Base-by-base conservation (phyloP, 805 yeast species). In the Priceomyces castillae region DNA sequence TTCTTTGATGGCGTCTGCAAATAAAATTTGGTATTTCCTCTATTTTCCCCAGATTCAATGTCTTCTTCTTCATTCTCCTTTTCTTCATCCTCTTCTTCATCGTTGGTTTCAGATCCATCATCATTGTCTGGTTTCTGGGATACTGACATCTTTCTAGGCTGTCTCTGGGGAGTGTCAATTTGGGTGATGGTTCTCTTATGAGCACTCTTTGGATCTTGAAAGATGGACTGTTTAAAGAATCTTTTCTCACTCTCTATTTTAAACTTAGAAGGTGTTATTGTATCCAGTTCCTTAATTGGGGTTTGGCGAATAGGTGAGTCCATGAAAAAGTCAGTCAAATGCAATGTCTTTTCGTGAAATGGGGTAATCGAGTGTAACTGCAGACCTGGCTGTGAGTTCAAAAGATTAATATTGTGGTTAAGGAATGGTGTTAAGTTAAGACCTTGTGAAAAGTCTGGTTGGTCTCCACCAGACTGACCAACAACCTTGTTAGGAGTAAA, bases 371-470 rank as follows among this genome's bases (percentile, higher is more conserved):
- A 61, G 36, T 52, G 57, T 36, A 63, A 47, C 20, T 57, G 61
- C 23, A 51, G 43, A 30, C 18, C 39, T 6, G 47, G 40, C 4
- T 40, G 41, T 20, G 54, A 46, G 41, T 54, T 56, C 38, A 57
- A 43, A 34, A 62, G 50, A 40, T 62, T 64, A 11, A 54, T 39
- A 43, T 57, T 59, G 43, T 69, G 73, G 37, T 68, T 65, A 38
- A 69, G 54, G 40, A 69, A 71, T 3, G 76, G 76, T 10, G 76
- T 71, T 40, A 71, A 57, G 47, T 66, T 68, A 38, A 71, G 54
- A 12, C 73, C 69, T 20, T 56, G 59, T 7, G 64, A 53, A 44
- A 64, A 64, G 39, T 63, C 69, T 22, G 57, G 61, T 30, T 44
- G 46, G 19, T 42, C 43, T 15, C 39, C 41, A 4, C 38, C 34